Evolutionary conservation across 345 rosid genomes (phyloP), one percentile per base, ranked within the genome.

Genomic region (Populus tremula): DNA sequence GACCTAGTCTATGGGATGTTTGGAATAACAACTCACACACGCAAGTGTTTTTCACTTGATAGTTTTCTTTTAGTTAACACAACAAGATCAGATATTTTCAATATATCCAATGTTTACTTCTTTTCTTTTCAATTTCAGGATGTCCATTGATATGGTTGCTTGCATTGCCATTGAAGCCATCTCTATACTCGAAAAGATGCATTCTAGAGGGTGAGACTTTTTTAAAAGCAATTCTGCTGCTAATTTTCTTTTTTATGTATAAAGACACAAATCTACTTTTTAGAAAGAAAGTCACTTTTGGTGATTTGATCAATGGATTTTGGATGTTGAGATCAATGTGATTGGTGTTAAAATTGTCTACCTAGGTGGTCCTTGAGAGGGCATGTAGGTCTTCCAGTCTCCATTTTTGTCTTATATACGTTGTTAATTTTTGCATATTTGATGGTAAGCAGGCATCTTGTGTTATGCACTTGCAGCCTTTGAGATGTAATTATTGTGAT

Each of bases 151-250:
- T 78, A 91, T 90, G 96, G 96, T 94, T 62, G 96, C 98, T 21
- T 92, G 97, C 82, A 91, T 94, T 84, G 97, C 98, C 12, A 90
- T 92, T 18, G 97, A 94, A 85, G 93, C 94, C 41, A 90, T 94
- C 77, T 94, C 98, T 69, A 94, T 92, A 71, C 84, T 94, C 10
- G 98, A 94, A 82, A 94, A 92, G 85, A 88, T 94, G 86, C 97
- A 94, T 79, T 90, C 93, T 23, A 91, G 83, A 81, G 98, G 98
- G 98, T 94, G 74, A 79, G 65, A 38, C 29, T 25, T 79, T 66
- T 38, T 90, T 54, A 66, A 69, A 49, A 61, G 43, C 74, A 38
- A 65, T 49, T 72, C 45, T 62, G n/a, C 63, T 70, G 72, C 11
- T 47, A 21, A 23, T 65, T 16, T 45, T 59, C 20, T 50, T 68